Percentiles rank a stretch among this genome's conserved stretches.
Conservation (phyloP, 2,329 filamentous ascomycete species). For the Neopestalotiopsis clavispora region DNA sequence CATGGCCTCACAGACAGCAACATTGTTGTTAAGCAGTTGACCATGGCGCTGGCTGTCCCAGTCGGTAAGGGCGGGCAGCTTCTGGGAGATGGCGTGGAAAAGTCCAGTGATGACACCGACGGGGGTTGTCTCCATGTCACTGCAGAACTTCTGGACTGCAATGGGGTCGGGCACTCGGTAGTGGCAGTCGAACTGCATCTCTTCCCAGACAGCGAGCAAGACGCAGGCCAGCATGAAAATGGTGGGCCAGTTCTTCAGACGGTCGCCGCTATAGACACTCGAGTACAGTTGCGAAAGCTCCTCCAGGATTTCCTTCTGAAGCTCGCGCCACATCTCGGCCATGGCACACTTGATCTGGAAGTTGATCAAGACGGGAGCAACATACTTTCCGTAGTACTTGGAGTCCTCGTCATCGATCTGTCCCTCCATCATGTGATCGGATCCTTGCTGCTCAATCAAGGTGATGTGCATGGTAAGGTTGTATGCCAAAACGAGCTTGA, state of each 20-base stretch:
- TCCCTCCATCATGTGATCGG: slow-evolving; percentile 78
- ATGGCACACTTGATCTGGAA: slow-evolving; percentile 98
- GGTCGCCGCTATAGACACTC: slow-evolving; percentile 96
- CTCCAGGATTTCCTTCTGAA: slow-evolving; percentile 94
- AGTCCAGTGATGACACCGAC: slow-evolving; percentile 96
- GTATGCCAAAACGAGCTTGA: slow-evolving; percentile 95
- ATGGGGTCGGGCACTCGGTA: slow-evolving; percentile 87
- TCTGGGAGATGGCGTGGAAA: slow-evolving; percentile 97
- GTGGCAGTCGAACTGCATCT: slow-evolving; percentile 98
- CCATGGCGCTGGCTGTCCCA: slow-evolving; percentile 95
- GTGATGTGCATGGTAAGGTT: slow-evolving; percentile 95
- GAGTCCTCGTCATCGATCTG: slow-evolving; percentile 86
- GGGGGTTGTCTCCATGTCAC: slow-evolving; percentile 93
- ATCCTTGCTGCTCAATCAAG: slow-evolving; percentile 86
- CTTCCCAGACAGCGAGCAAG: slow-evolving; percentile 92
- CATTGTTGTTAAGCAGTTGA: slow-evolving; percentile 87
- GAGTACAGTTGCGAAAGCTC: slow-evolving; percentile 92
- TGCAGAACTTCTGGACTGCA: slow-evolving; percentile 92
- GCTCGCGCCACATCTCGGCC: slow-evolving; percentile 96
- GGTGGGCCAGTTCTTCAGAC: slow-evolving; percentile 98
- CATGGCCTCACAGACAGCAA: slow-evolving; percentile 92
- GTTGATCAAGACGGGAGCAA: slow-evolving; percentile 98
- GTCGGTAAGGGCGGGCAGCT: slow-evolving; percentile 88
- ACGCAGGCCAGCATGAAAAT: slow-evolving; percentile 98
- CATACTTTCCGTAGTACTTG: slow-evolving; percentile 86